Evolutionary conservation across 176 grass and related monocot genomes (phyloP).

Genomic region (Phoenix dactylifera): DNA sequence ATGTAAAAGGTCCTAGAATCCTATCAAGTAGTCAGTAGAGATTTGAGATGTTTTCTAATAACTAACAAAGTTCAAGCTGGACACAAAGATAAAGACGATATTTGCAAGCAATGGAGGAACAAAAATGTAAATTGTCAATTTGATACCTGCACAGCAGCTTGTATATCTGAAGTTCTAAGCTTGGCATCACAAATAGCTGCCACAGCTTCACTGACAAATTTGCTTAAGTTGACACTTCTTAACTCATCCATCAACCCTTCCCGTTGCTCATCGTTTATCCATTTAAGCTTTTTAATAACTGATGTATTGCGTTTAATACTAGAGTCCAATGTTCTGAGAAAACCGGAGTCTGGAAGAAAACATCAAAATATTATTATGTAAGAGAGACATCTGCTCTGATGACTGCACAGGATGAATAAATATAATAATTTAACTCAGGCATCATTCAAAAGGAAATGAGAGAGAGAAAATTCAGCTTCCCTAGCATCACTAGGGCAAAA

Average conservation of each 20-base stretch:
- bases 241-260: conserved; percentile 83
- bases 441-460: too few relatives aligned
- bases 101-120: too few relatives aligned
- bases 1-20: too few relatives aligned
- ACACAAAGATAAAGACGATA: too few relatives aligned
- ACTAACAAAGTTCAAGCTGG: too few relatives aligned
- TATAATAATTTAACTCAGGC: not conserved
- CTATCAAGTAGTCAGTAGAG: too few relatives aligned
- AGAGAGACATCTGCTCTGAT: too few relatives aligned
- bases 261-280: conserved; percentile 84
- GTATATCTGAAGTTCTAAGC: conserved; percentile 91
- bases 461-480: too few relatives aligned
- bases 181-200: conserved; percentile 98
- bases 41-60: too few relatives aligned
- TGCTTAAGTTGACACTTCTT: conserved; percentile 96
- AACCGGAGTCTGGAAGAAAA: conserved; percentile 67
- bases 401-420: too few relatives aligned
- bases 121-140: too few relatives aligned
- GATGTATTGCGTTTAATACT: conserved; percentile 89
- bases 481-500: too few relatives aligned
- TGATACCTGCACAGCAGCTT: conserved; percentile 88
- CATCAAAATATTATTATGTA: conserved; percentile 21
- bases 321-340: conserved; percentile 87
- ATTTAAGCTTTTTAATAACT: conserved; percentile 96
- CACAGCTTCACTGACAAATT: conserved; percentile 99